Evolutionary conservation across 192 early-diverging fungal species (phyloP), one percentile per base, ranked within the genome.

Genomic region (Dissophora ornata): DNA sequence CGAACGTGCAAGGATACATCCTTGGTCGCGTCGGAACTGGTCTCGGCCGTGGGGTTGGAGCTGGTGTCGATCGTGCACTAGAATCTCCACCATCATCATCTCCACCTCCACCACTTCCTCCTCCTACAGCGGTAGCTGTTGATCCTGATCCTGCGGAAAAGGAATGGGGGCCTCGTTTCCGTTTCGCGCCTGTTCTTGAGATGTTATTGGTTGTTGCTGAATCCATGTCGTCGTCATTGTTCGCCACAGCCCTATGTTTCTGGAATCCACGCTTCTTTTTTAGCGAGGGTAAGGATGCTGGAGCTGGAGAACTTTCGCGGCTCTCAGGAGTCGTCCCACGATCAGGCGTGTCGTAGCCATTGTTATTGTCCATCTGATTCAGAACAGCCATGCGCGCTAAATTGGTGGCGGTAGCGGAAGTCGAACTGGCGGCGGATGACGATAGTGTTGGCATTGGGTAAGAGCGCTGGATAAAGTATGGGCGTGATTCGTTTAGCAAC

Each of bases 301-400:
- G 63, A 32, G 42, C 73, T 32, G 73, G 73, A 18, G 73, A 77
- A 13, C 58, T 45, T 12, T 77, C 73, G 7, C 45, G 13, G 9
- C 62, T 65, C 18, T 77, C 73, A 16, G 73, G 73, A 0, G 73
- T 77, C 12, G 60, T 77, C 4, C 73, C 73, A 40, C 73, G 64
- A n/a, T 77, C 73, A n/a, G 73, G 73, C 7, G 73, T 67, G 2
- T 66, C 57, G 25, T 49, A 36, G 22, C 58, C 58, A 22, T 44
- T 34, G 18, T 42, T 25, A 4, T 41, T 46, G 32, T 66, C 71
- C 57, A 75, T 38, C 25, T 45, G 44, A 16, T 45, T 45, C 4
- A 77, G 44, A 18, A 67, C 73, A 34, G 73, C 73, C 10, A 67
- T 21, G 18, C 44, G 44, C 44, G 44, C 44, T n/a, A 45, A 45